These are phyloP conservation scores for Excoecaria agallocha DNA, from an alignment of 345 rosid genomes.

Conservation along the genomic window DNA sequence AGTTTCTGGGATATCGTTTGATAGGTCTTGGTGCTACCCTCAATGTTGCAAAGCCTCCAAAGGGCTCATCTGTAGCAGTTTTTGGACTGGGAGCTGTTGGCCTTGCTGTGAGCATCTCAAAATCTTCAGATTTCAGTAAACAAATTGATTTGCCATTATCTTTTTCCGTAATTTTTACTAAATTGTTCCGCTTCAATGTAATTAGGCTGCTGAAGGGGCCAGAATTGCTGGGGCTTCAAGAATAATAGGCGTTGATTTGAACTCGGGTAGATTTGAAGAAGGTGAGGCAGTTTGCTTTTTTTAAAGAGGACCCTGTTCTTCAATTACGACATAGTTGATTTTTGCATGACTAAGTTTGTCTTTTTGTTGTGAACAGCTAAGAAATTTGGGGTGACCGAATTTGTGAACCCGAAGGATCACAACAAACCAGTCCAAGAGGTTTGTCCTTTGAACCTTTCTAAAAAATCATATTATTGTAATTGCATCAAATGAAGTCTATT, in stretches of 20 bases:
- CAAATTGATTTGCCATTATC: not conserved
- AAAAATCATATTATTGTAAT: conserved; percentile 20
- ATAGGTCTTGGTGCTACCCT: conserved; percentile 40
- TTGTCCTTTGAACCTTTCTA: conserved; percentile 41
- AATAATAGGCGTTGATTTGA: conserved; percentile 44
- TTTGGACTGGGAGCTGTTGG: conserved; percentile 47
- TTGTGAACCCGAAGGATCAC: conserved; percentile 35
- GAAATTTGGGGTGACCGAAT: conserved; percentile 30
- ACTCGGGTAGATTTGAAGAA: conserved; percentile 26
- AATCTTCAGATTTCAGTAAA: not conserved
- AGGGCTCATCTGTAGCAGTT: conserved; percentile 40
- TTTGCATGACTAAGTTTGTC: not conserved
- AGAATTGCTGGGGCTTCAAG: conserved; percentile 38
- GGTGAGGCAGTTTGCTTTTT: conserved; percentile 15
- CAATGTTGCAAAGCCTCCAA: conserved; percentile 40
- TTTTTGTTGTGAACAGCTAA: conserved; percentile 5
- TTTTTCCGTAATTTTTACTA: not conserved
- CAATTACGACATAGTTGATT: not conserved
- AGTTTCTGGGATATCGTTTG: conserved; percentile 6
- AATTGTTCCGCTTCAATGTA: not conserved
- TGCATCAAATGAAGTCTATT: too few species aligned
- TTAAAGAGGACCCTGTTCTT: too few species aligned
- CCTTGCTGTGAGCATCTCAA: conserved; percentile 31
- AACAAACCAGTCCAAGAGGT: conserved; percentile 24
- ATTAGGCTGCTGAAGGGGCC: conserved; percentile 40